Evolutionary conservation across 345 rosid species (phyloP).

Genomic region (Gossypioides kirkii): DNA sequence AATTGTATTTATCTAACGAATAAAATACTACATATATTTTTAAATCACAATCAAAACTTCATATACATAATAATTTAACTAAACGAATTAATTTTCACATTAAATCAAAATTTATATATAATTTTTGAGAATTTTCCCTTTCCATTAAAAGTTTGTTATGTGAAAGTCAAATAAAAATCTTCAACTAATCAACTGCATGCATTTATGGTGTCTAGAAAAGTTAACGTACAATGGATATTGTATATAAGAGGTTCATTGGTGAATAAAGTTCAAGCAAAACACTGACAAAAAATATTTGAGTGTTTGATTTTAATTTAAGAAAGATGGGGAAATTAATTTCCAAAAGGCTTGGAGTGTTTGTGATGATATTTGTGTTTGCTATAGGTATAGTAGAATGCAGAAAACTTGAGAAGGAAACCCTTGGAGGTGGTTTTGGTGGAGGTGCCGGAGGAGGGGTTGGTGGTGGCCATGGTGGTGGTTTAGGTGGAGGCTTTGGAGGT

Average conservation of each 20-base stretch:
- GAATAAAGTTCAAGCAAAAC: background rate
- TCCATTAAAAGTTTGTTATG: background rate
- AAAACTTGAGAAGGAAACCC: slow-evolving; percentile 20
- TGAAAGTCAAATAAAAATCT: background rate
- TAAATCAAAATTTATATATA: too few relatives aligned
- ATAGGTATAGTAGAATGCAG: slow-evolving; percentile 36
- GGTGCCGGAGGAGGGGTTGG: slow-evolving; percentile 16
- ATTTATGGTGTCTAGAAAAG: slow-evolving; percentile 1
- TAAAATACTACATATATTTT: too few relatives aligned
- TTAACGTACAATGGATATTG: background rate
- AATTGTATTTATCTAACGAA: too few relatives aligned
- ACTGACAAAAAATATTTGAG: background rate
- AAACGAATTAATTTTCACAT: too few relatives aligned
- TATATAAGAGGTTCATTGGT: background rate
- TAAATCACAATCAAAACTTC: too few relatives aligned
- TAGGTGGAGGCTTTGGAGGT: slow-evolving; percentile 8
- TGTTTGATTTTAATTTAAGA: background rate
- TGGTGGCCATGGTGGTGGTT: background rate
- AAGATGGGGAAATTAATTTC: slow-evolving; percentile 16
- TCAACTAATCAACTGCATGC: slow-evolving; percentile 15
- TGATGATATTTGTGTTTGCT: slow-evolving; percentile 25
- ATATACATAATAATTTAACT: too few relatives aligned
- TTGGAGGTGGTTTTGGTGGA: background rate
- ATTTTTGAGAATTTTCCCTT: too few relatives aligned
- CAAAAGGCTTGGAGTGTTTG: slow-evolving; percentile 17